These are phyloP conservation scores for Aspergillus kassunensis DNA, from an alignment of 495 filamentous ascomycete species.

Conservation along the genomic window DNA sequence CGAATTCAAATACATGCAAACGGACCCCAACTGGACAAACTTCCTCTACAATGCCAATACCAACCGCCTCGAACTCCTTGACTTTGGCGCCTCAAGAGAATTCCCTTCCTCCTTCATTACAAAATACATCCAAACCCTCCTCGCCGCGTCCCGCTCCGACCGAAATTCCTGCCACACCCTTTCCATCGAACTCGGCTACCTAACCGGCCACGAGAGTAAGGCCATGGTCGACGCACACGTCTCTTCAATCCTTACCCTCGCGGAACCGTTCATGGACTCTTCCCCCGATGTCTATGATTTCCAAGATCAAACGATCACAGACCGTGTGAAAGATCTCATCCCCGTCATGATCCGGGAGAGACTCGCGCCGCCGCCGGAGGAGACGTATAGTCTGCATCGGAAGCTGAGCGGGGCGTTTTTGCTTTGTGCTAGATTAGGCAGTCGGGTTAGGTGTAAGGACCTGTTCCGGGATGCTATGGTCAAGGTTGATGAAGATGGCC, in stretches of 20 bases:
- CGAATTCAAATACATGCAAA: constrained; percentile 97
- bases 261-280: constrained; percentile 76
- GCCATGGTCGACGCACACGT: constrained; percentile 87
- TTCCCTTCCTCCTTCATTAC: constrained; percentile 75
- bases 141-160: constrained; percentile 71
- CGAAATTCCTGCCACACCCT: constrained; percentile 56
- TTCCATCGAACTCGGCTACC: constrained; percentile 81
- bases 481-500: constrained; percentile 29
- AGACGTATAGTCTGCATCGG: constrained; percentile 94
- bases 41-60: constrained; percentile 81
- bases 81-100: constrained; percentile 90
- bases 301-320: constrained; percentile 88
- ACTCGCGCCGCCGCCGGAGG: constrained; percentile 87
- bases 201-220: constrained; percentile 80
- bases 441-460: constrained; percentile 72
- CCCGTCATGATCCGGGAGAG: constrained; percentile 89
- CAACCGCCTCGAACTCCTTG: constrained; percentile 80
- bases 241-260: constrained; percentile 75
- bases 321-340: constrained; percentile 79
- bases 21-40: constrained; percentile 99
- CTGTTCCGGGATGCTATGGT: constrained; percentile 68
- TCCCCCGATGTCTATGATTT: constrained; percentile 91
- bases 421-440: constrained; percentile 82
- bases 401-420: constrained; percentile 96
- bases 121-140: constrained; percentile 71